Conservation (phyloP, 2,329 filamentous ascomycete species). For the Fusarium clavum region DNA sequence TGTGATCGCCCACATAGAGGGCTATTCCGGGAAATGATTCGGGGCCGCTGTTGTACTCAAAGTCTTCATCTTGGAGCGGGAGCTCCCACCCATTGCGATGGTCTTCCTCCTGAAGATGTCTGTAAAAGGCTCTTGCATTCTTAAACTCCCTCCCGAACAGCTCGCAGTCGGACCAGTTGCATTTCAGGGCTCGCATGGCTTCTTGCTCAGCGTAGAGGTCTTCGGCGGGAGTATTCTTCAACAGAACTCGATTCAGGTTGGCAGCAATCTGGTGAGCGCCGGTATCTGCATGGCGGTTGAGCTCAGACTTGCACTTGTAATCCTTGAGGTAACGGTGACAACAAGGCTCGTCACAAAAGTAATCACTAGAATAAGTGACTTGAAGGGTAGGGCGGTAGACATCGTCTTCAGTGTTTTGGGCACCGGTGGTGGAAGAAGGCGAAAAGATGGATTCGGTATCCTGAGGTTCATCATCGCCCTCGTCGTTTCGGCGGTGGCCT, state of each 20-base stretch:
- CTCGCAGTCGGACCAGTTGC: constrained; percentile 24
- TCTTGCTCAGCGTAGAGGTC: constrained; percentile 32
- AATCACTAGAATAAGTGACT: not conserved
- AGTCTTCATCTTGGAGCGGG: not conserved
- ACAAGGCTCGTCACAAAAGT: constrained; percentile 33
- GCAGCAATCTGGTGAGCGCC: constrained; percentile 26
- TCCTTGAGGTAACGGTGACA: constrained; percentile 28
- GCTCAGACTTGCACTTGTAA: constrained; percentile 37
- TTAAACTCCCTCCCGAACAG: constrained; percentile 24
- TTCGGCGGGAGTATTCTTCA: not conserved
- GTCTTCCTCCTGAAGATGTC: constrained; percentile 11
- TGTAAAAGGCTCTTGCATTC: constrained; percentile 8
- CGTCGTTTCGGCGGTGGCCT: not conserved
- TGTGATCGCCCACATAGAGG: not conserved
- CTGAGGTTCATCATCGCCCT: not conserved
- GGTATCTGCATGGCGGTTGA: constrained; percentile 23
- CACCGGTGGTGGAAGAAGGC: not conserved
- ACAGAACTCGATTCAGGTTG: constrained; percentile 16
- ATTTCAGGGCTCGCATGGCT: constrained; percentile 29
- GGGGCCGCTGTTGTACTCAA: not conserved
- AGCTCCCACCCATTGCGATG: constrained; percentile 16
- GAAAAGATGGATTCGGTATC: constrained; percentile 1
- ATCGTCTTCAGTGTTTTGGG: constrained; percentile 1
- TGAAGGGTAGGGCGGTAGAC: not conserved
- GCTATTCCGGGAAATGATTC: constrained; percentile 9